phyloP scores from a whole-genome alignment of 169 alveolate species.

The Eimeria acervulina region DNA sequence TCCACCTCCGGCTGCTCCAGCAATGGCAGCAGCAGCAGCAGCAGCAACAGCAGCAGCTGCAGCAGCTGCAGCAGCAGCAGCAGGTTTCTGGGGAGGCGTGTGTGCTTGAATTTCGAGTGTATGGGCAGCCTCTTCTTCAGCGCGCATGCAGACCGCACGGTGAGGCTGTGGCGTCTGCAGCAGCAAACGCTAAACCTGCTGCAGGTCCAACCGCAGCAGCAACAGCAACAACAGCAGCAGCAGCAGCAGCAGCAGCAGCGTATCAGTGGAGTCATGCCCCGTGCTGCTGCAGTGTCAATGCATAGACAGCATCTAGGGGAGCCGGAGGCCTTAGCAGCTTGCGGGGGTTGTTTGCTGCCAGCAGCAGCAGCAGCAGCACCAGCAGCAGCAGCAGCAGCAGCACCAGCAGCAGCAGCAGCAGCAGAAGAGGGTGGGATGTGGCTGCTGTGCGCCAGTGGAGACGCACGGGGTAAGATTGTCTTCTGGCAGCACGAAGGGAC shows the following conservation, averaged over 20 bases:
- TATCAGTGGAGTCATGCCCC: background rate
- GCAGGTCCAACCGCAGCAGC: background rate
- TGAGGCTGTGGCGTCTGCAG: constrained; percentile 15
- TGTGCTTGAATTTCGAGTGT: background rate
- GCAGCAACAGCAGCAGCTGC: no score
- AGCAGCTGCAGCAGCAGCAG: constrained; percentile 20
- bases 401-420: background rate
- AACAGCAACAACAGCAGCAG: constrained; percentile 14
- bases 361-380: constrained; percentile 27
- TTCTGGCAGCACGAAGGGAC: background rate
- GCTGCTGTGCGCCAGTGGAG: constrained; percentile 40
- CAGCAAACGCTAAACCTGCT: background rate
- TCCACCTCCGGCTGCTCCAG: background rate
- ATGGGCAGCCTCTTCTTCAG: background rate
- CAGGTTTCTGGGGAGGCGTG: background rate
- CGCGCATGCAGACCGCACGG: constrained; percentile 14
- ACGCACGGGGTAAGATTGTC: constrained; percentile 17
- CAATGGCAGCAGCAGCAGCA: background rate
- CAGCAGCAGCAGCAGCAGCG: background rate
- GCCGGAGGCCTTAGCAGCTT: background rate
- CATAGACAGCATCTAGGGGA: background rate
- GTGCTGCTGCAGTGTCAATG: constrained; percentile 22
- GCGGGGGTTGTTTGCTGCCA: constrained; percentile 29
- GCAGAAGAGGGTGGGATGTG: background rate
- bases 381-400: background rate